These are phyloP conservation scores for Penicillium steckii DNA, from an alignment of 495 filamentous ascomycete species.

Conservation along the genomic window DNA sequence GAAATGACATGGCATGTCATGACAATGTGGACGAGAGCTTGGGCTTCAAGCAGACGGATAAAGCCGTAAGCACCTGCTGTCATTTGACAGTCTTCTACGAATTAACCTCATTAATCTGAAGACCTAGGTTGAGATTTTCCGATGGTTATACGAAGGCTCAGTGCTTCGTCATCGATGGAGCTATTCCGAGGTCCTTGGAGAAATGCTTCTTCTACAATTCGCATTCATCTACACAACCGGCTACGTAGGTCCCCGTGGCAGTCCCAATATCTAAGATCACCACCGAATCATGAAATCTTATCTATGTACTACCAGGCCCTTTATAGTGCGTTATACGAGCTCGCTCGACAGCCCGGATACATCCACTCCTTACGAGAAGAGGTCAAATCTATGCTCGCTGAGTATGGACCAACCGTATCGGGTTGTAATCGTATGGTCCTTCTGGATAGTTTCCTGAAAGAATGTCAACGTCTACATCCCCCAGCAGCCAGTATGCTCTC, in stretches of 20 bases:
- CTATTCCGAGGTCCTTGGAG: slow-evolving; percentile 25
- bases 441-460: slow-evolving; percentile 31
- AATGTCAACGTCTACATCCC: slow-evolving; percentile 27
- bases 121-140: slow-evolving; percentile 23
- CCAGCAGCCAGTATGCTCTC: slow-evolving; percentile 24
- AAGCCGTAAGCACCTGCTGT: slow-evolving; percentile 14
- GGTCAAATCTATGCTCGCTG: slow-evolving; percentile 6
- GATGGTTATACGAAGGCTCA: slow-evolving; percentile 24
- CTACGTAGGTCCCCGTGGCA: slow-evolving; percentile 19
- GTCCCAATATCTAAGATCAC: background rate
- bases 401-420: slow-evolving; percentile 10
- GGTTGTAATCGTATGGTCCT: slow-evolving; percentile 20
- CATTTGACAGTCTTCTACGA: background rate
- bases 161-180: slow-evolving; percentile 19
- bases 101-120: background rate
- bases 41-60: background rate
- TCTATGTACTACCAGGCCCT: slow-evolving; percentile 13
- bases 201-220: slow-evolving; percentile 26
- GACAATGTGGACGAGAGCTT: background rate
- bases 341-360: slow-evolving; percentile 27
- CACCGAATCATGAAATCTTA: background rate
- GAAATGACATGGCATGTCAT: slow-evolving; percentile 8
- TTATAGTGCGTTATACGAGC: slow-evolving; percentile 21
- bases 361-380: slow-evolving; percentile 25
- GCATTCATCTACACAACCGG: slow-evolving; percentile 28